Evolutionary conservation across 768 basidiomycete species (phyloP).

Genomic region (Serpula lacrymans): DNA sequence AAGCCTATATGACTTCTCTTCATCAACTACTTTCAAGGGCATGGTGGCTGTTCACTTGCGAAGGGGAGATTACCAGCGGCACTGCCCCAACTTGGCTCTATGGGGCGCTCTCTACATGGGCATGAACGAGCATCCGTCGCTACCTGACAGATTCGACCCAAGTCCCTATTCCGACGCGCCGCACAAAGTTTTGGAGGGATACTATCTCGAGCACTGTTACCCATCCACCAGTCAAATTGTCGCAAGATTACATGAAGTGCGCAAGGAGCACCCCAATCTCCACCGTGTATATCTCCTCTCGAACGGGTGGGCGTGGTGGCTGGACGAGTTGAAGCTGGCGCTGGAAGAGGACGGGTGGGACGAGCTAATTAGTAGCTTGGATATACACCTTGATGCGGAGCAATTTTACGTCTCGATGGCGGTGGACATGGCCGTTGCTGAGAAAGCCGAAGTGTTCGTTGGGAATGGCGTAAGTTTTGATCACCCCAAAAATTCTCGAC

Average conservation of each 20-base stretch:
- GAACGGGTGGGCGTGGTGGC: slow-evolving; percentile 46
- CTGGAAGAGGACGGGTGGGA: slow-evolving; percentile 49
- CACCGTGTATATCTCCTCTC: slow-evolving; percentile 46
- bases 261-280: slow-evolving; percentile 29
- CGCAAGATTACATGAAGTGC: slow-evolving; percentile 30
- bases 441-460: slow-evolving; percentile 55
- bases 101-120: slow-evolving; percentile 48
- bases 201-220: slow-evolving; percentile 42
- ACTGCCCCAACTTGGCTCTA: slow-evolving; percentile 47
- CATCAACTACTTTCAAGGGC: slow-evolving; percentile 31
- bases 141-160: slow-evolving; percentile 40
- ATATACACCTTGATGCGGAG: slow-evolving; percentile 39
- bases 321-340: slow-evolving; percentile 34
- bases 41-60: slow-evolving; percentile 55
- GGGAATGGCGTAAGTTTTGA: slow-evolving; percentile 52
- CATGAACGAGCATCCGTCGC: slow-evolving; percentile 41
- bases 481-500: neutral
- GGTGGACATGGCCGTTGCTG: slow-evolving; percentile 60
- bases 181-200: slow-evolving; percentile 15
- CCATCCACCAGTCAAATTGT: slow-evolving; percentile 43
- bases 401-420: slow-evolving; percentile 49
- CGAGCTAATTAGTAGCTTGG: slow-evolving; percentile 40
- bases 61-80: slow-evolving; percentile 54
- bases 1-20: slow-evolving; percentile 14
- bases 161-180: slow-evolving; percentile 8